Evolutionary conservation across 23 red algal species (phyloP).

Genomic region (Chondrus crispus): DNA sequence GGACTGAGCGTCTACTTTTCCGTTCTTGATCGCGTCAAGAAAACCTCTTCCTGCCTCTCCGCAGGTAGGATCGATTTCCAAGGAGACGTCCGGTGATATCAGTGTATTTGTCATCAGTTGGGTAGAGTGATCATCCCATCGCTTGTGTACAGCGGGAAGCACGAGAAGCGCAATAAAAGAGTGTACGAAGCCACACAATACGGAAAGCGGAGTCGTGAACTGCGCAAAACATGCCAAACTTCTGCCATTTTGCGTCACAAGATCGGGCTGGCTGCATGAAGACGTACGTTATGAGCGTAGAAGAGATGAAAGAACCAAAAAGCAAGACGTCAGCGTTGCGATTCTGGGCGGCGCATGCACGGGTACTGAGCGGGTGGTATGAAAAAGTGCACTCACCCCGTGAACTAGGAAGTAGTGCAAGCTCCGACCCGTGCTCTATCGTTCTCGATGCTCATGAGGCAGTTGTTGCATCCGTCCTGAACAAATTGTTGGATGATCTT

Average conservation of each 20-base stretch:
- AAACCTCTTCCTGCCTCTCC: conserved; percentile 8
- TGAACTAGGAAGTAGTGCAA: conserved; percentile 81
- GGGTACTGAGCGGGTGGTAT: background rate
- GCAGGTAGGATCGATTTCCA: background rate
- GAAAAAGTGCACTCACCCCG: conserved; percentile 34
- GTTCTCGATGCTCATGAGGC: conserved; percentile 58
- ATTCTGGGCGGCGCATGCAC: background rate
- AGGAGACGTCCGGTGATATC: background rate
- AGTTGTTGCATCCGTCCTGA: conserved; percentile 91
- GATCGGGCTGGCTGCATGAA: conserved; percentile 70
- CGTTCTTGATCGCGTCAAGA: conserved; percentile 2
- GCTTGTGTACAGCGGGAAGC: too few species aligned
- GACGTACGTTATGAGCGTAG: conserved; percentile 34
- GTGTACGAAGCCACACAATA: too few species aligned
- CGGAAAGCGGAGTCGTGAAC: too few species aligned
- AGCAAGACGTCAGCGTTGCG: background rate
- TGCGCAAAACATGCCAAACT: conserved; percentile 73
- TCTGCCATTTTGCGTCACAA: conserved; percentile 96
- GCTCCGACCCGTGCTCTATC: conserved; percentile 71
- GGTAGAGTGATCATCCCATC: too few species aligned
- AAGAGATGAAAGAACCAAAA: background rate
- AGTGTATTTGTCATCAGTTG: too few species aligned
- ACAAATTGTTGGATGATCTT: conserved; percentile 90
- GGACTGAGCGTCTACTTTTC: conserved; percentile 19
- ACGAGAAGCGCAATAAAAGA: too few species aligned